These are phyloP conservation scores for Pharnaceum exiguum DNA, from an alignment of 148 eudicot genomes.

Conservation along the genomic window DNA sequence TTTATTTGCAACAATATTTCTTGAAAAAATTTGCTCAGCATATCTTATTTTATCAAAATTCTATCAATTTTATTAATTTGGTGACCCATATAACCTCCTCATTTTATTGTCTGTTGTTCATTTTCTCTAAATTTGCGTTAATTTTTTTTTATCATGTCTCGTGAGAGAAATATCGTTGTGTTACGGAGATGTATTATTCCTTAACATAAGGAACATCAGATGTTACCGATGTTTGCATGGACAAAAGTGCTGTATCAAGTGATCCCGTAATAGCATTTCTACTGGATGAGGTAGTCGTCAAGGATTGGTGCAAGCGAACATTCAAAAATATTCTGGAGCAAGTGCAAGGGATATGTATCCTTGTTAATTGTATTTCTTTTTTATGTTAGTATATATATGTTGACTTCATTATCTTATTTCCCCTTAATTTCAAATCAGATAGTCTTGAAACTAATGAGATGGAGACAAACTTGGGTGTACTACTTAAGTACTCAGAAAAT, in stretches of 20 bases:
- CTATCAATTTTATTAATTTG: no score
- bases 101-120: no score
- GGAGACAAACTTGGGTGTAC: conserved; percentile 39
- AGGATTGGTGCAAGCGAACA: conserved; percentile 93
- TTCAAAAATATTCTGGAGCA: conserved; percentile 53
- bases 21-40: no score
- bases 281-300: conserved; percentile 96
- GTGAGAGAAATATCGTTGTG: neutral
- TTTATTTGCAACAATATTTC: no score
- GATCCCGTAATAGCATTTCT: conserved; percentile 89
- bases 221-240: conserved; percentile 98
- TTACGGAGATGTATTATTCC: conserved; percentile 31
- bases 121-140: neutral
- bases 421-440: conserved; percentile 61
- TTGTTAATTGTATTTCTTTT: conserved; percentile 4
- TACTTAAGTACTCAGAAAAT: conserved; percentile 54
- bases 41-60: no score
- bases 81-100: no score
- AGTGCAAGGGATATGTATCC: conserved; percentile 79
- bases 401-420: conserved; percentile 4
- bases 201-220: conserved; percentile 66
- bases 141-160: neutral
- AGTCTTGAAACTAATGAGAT: conserved; percentile 41
- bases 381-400: neutral
- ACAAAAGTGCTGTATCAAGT: conserved; percentile 96